Base-by-base conservation (phyloP, 2,329 filamentous ascomycete genomes). In the Neonectria neomacrospora region DNA sequence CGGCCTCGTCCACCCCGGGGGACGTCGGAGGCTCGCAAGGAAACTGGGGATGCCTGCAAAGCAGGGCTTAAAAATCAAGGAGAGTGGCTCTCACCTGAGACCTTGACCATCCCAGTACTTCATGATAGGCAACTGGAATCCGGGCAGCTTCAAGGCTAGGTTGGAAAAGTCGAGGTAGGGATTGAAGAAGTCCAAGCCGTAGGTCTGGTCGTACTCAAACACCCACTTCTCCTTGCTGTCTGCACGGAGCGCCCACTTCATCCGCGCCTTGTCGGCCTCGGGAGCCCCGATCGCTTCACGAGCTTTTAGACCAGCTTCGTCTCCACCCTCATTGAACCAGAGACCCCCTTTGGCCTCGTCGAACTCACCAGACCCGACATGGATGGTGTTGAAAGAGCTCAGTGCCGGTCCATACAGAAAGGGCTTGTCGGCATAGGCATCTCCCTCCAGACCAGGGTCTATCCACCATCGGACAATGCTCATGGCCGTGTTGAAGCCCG, bases 381-480 rank as follows among this genome's bases (percentile, higher is more conserved):
- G 81, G 14, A 97, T 80, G 22, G 87, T 82, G 74, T 97, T 97
- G 76, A 97, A 94, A 2, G 89, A 91, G 62, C 89, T 91, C 54
- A 97, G 77, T 0, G 93, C 90, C 0, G 93, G 90, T 0, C 95
- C 94, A 73, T 96, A 97, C 4, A 98, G 80, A 73, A 94, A 93
- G 1, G 95, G 96, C 70, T 86, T 83, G 73, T 98, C 94, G 4
- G 92, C 91, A 70, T 97, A 94, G 0, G 92, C 90, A 76, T 99
- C 94, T 10, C 94, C 94, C 9, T 97, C 93, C 0, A 99, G 81
- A 0, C 94, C 93, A 0, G 95, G 95, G 75, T 99, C 95, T 52
- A 98, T 91, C 81, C 90, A 92, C 91, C 92, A 96, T 71, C 92
- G 92, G 28, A 97, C 92, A 45, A 97, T 90, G 55, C 88, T 90